phyloP scores from a whole-genome alignment of 768 basidiomycete genomes.

The Heimioporus sp. region DNA sequence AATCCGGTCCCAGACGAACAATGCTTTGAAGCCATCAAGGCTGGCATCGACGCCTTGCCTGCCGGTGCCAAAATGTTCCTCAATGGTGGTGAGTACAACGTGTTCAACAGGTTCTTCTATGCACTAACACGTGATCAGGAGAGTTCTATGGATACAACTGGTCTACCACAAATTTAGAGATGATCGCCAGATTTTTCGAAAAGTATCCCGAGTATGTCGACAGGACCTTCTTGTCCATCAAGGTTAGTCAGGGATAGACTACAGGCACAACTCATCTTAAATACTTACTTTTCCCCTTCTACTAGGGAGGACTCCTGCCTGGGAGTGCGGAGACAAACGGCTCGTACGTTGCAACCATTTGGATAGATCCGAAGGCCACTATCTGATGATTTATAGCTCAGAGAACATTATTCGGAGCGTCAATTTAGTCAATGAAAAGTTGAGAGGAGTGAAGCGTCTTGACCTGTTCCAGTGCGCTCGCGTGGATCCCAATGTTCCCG shows the following conservation, averaged over 20 bases:
- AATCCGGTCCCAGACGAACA: background rate
- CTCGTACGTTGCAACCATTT: constrained; percentile 26
- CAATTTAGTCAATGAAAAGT: constrained; percentile 38
- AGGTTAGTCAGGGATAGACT: constrained; percentile 12
- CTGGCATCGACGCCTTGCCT: constrained; percentile 42
- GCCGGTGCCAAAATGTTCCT: constrained; percentile 47
- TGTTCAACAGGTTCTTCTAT: background rate
- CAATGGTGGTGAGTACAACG: constrained; percentile 43
- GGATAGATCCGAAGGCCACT: no score
- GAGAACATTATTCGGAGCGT: constrained; percentile 50
- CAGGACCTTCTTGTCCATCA: constrained; percentile 35
- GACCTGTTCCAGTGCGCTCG: constrained; percentile 61
- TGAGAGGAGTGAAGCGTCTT: constrained; percentile 52
- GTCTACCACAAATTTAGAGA: constrained; percentile 43
- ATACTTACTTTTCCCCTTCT: background rate
- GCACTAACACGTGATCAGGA: constrained; percentile 26
- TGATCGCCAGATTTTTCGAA: constrained; percentile 48
- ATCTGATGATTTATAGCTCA: constrained; percentile 2
- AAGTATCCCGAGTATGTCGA: constrained; percentile 37
- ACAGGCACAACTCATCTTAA: no score
- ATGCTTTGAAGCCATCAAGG: constrained; percentile 45
- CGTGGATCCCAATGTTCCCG: constrained; percentile 39
- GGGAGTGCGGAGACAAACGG: constrained; percentile 15
- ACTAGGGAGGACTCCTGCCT: constrained; percentile 37
- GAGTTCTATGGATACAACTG: constrained; percentile 55